Evolutionary conservation across 2,329 filamentous ascomycete species (phyloP), one percentile per base, ranked within the genome.

Genomic region (Aureobasidium sp.): DNA sequence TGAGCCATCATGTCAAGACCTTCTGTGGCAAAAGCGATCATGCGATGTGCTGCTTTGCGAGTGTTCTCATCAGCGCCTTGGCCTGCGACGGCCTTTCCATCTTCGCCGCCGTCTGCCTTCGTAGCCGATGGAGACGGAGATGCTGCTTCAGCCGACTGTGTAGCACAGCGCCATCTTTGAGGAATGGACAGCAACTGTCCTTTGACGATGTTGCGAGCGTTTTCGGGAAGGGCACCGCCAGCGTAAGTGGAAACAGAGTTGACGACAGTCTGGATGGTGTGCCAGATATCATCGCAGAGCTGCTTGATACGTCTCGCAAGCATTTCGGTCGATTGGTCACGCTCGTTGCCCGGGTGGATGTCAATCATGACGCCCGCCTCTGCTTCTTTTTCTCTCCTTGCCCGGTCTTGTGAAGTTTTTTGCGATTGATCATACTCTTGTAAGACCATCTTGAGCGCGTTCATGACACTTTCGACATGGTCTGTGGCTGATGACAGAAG

Each of bases 1-100:
- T 96, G 90, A 1, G 83, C 80, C 78, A 97, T 90, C 85, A 97
- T 95, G 61, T 96, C 90, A 12, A 97, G 75, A 0, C 90, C 89
- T 66, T 97, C 91, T 63, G 86, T 86, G 6, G 91, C 91, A 48
- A 97, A 81, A 1, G 93, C 82, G 11, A 97, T 73, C 53, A 94
- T 90, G 35, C 86, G 79, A 60, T 90, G 85, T 0, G 88, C 90
- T 48, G 73, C 74, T 7, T 75, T 69, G 10, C 75, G 76, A 16
- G 77, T 76, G 38, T 77, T 74, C 25, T 64, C 66, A 14, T 62
- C 64, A n/a, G 56, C 58, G n/a, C n/a, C 17, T 7, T 40, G 35
- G 10, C 54, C 55, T 4, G 10, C 53, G 21, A 19, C 1, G 64
- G 14, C 56, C 57, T 45, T 50, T n/a, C 49, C 50, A 16, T 41